Percentiles rank a stretch among this genome's conserved stretches.
phyloP scores from a whole-genome alignment of 192 early-diverging fungal species.

The Neocallimastix lanati region DNA sequence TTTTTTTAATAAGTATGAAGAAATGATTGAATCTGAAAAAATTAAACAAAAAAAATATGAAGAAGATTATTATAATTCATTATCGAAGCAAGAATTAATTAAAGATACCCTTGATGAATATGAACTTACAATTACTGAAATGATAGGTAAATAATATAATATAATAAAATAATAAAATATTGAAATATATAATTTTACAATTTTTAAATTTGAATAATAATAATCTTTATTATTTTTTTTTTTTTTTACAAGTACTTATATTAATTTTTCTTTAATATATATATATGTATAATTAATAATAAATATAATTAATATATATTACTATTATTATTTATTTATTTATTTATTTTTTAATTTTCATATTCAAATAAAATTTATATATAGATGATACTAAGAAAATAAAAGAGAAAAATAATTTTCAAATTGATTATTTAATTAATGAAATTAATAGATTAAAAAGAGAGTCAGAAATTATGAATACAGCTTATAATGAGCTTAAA shows the following conservation, averaged over 20 bases:
- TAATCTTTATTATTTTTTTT: too few relatives aligned
- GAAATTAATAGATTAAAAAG: not conserved
- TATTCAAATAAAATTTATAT: too few relatives aligned
- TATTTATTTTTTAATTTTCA: too few relatives aligned
- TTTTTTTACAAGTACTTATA: too few relatives aligned
- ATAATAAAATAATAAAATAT: too few relatives aligned
- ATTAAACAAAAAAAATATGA: not conserved
- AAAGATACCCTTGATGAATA: not conserved
- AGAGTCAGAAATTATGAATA: not conserved
- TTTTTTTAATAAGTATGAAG: not conserved
- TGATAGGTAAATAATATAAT: not conserved
- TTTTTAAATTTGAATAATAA: too few relatives aligned
- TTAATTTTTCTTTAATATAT: too few relatives aligned
- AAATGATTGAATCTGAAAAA: not conserved
- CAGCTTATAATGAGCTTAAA: not conserved
- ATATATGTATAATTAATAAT: too few relatives aligned
- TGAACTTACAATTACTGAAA: not conserved
- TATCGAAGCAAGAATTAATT: not conserved
- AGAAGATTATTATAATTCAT: not conserved
- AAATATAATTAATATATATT: too few relatives aligned
- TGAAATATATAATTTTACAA: too few relatives aligned
- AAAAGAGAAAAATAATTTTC: not conserved
- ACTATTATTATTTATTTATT: too few relatives aligned
- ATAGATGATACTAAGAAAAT: not conserved
- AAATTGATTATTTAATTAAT: not conserved